Evolutionary conservation across 345 rosid species (phyloP), one percentile per base, ranked within the genome.

Genomic region (Hibiscus trionum): DNA sequence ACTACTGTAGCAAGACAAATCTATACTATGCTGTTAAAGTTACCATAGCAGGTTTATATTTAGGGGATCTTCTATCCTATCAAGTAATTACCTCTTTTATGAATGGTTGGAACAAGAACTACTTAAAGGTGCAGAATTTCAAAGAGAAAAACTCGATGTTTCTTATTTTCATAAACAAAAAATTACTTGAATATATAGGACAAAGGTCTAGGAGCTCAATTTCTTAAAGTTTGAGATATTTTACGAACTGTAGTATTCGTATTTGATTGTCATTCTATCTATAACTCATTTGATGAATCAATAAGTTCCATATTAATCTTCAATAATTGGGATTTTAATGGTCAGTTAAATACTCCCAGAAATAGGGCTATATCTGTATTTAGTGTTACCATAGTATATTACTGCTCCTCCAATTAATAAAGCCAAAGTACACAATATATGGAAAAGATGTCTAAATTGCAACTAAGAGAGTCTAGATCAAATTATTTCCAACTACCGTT

Each of bases 401-500:
- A 46, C 19, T 29, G 4, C 19, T 66, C 31, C 46, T 46, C 19
- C 70, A 66, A 24, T 46, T 66, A 57, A 19, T 5, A 56, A 49
- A 42, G 44, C 24, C 31, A 31, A 35, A 37, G 7, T 57, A 55
- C n/a, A n/a, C 14, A 70, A 11, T 27, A 68, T 4, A 61, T 17
- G 11, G 7, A 35, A 49, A 26, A 64, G 69, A 46, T 19, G 15
- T 53, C 68, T 47, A 46, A 72, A 46, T 47, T 61, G 6, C 33
- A 50, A 46, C 53, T 46, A 73, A 12, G 21, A 70, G 10, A 63
- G 60, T 72, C 61, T 11, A 52, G 56, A 73, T 44, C 49, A 74
- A 50, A 63, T 56, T 26, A 10, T 35, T n/a, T 61, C 7, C 53
- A 73, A n/a, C 27, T 87, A 94, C 98, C 93, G 53, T 94, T 91